phyloP scores from a whole-genome alignment of 2,329 filamentous ascomycete species.

The Penicillium polonicum region DNA sequence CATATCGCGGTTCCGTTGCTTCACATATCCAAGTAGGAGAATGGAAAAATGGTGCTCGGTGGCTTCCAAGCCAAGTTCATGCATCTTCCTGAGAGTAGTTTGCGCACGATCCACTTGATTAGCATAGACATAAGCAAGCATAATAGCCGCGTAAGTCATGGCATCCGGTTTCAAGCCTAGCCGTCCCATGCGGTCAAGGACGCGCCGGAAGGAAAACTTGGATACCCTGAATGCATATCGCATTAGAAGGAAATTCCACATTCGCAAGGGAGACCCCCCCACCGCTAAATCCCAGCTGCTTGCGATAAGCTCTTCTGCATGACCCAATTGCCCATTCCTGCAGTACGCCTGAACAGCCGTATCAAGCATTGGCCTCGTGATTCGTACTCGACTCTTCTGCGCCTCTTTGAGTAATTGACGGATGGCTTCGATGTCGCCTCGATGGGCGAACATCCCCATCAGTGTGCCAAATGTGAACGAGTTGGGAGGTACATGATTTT shows the following conservation, averaged over 20 bases:
- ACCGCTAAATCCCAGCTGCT: constrained; percentile 55
- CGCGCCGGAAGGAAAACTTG: constrained; percentile 52
- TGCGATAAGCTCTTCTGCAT: constrained; percentile 61
- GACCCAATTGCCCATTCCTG: constrained; percentile 52
- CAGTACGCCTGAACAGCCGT: constrained; percentile 68
- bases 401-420: constrained; percentile 65
- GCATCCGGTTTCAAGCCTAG: constrained; percentile 53
- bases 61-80: constrained; percentile 38
- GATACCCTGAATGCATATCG: constrained; percentile 66
- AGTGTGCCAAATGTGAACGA: constrained; percentile 67
- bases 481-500: constrained; percentile 55
- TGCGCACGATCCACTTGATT: constrained; percentile 57
- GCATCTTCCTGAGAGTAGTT: constrained; percentile 48
- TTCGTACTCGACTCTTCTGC: constrained; percentile 51
- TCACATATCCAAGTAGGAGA: constrained; percentile 52
- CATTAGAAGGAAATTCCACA: constrained; percentile 77
- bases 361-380: constrained; percentile 60
- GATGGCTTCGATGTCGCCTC: constrained; percentile 71
- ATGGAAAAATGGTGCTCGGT: constrained; percentile 49
- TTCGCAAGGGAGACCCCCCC: constrained; percentile 55
- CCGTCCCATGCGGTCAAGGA: constrained; percentile 57
- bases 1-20: constrained; percentile 48
- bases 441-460: constrained; percentile 67
- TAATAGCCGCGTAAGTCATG: constrained; percentile 61
- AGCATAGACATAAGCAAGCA: constrained; percentile 56